Evolutionary conservation across 1,139 yeast species (phyloP), one percentile per base, ranked within the genome.

Genomic region (Yueomyces sp.): DNA sequence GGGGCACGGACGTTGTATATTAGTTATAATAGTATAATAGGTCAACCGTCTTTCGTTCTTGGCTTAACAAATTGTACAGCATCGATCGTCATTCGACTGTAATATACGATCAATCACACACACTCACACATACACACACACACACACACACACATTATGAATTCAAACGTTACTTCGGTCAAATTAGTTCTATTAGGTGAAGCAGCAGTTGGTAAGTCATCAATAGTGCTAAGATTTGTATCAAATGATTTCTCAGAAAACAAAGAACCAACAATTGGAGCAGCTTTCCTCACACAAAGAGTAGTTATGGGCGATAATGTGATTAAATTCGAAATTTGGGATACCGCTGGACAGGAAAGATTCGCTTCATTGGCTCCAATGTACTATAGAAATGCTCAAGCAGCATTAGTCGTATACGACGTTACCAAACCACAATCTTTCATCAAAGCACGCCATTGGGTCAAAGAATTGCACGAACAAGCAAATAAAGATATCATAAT

Each of bases 381-480:
- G 95, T 91, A 91, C 65, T 91, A 91, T 68, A 76, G 98, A 60
- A 91, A 91, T 58, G 97, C 98, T n/a, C 97, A 91, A 63, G 95
- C 96, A 35, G 98, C 98, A 0, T 69, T 91, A 50, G 96, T 91
- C 8, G 97, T 91, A 7, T 91, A 91, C 60, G 98, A 91, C 59
- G 78, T 91, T 50, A 89, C 97, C 39, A 91, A 91, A 61, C 96
- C 97, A 2, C 94, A 95, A n/a, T 82, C 95, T 26, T 89, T 91
- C 56, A 84, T 91, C 57, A 89, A 91, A 64, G 98, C 97, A n/a
- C 81, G 97, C 56, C 96, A 89, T 64, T 91, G 98, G 98, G 96
- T 91, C 46, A 86, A 86, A 58, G 97, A 91, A 62, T 72, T 91
- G 53, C 95, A 86, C 57, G 96, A 93, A 53, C 97, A 89, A 65